Evolutionary conservation across 2,329 filamentous ascomycete species (phyloP), one percentile per base, ranked within the genome.

Genomic region (Ophiostoma tasmaniense): DNA sequence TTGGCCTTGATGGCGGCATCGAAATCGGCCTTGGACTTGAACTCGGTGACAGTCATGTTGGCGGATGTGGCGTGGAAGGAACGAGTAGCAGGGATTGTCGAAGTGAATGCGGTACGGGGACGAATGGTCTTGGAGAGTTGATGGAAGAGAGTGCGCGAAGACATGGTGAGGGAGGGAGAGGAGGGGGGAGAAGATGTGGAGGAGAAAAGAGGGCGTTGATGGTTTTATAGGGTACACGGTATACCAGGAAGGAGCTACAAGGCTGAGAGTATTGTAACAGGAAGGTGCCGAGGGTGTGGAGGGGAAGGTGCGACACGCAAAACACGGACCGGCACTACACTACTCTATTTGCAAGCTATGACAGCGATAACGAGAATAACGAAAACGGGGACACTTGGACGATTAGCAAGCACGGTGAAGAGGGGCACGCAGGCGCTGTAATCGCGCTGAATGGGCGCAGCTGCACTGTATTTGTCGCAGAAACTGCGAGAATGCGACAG

Each of bases 1-100:
- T 80, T 73, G 70, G 75, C 75, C 65, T 77, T 76, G 67, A 81
- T 74, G 45, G 77, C 75, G 73, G 78, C 77, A 73, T 78, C 77
- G 73, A 77, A 78, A 66, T 75, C 69, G 13, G 61, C 69, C 45
- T 69, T 66, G 70, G 66, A 70, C 30, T 45, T 71, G 64, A 73
- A 50, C 45, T 67, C 67, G 67, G 71, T 68, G 65, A 73, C 69
- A 45, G 67, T 67, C 70, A 69, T 71, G 30, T 61, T 68, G 64
- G 71, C 33, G 7, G 70, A 25, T 3, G 70, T 70, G 3, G 71
- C 69, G 68, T 73, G 72, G 45, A 73, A 73, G 10, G 45, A 10
- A 10, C 70, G 71, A 22, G 30, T 30, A 4, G 33, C 20, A 17
- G 28, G 52, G 33, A 14, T 25, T 7, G 59, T 35, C 30, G 67